Base-by-base conservation (phyloP, 106 monocot genomes). In the Dendrobium huoshanense region DNA sequence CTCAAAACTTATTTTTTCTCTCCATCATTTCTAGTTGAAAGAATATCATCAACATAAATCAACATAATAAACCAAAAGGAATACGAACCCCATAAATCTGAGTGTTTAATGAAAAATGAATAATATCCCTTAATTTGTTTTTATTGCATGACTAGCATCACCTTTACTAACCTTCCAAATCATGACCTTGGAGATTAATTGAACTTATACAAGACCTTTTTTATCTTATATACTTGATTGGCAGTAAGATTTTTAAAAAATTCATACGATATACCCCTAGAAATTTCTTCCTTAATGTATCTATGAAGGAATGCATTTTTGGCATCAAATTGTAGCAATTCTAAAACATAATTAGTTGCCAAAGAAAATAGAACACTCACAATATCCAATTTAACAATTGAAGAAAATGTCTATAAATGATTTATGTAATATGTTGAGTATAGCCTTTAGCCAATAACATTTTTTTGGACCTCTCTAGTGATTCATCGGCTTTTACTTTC, bases 211-310 rank as follows among this genome's bases (percentile, higher is more conserved):
- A 45, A 45, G 6, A 45, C 45, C 9, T 45, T 45, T 45, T 45
- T 45, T 45, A 45, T 4, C 45, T 45, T 45, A 9, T 0, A 9
- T 45, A 9, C 45, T 7, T 45, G 45, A 45, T 7, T 45, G 45
- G 9, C 9, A 45, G 45, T 9, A 45, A 45, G 8, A 45, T 45
- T 45, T 45, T 5, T 45, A 7, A 0, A 6, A 45, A 45, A 45
- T 45, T 9, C 45, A 45, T 7, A 9, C 45, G 44, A 33, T 1
- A 51, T 31, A 2, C 40, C 25, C 72, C 72, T 72, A 73, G 72
- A 80, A 17, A 73, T 55, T 55, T 80, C 80, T 54, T 77, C 76
- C n/a, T 44, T 24, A 31, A 77, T 43, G 8, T 47, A 22, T 47
- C 76, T 8, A 45, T 77, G 45, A 2, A 77, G 47, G 24, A 48